Evolutionary conservation across 2,329 filamentous ascomycete species (phyloP), one percentile per base, ranked within the genome.

Genomic region (Onygenales sp.): DNA sequence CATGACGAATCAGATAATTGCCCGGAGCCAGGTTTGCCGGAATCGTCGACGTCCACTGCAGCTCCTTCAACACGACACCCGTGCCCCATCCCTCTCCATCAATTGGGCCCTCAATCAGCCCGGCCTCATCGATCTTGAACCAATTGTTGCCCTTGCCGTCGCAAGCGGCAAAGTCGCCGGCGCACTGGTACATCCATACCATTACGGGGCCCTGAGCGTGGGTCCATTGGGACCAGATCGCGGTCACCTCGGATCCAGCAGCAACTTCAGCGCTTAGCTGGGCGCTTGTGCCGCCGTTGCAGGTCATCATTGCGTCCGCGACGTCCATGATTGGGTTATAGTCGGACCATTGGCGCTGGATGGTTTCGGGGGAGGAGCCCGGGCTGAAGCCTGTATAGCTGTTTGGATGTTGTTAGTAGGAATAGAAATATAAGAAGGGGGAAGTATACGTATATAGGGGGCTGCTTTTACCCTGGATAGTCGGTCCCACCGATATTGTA

Each of bases 51-150:
- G 75, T 76, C 72, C 74, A 81, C 54, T 74, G 63, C 9, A 76
- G 65, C 7, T 70, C 73, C 55, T 72, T 69, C 35, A 69, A 60
- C 51, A 80, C 72, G 6, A 71, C 55, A 1, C 72, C 76, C 0
- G 74, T 76, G 11, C 73, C 77, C 76, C 77, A 79, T 57, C 69
- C 71, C 10, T 72, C 71, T 27, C 69, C 69, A 52, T 72, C 74
- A 45, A 77, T 61, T 7, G 69, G 70, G 17, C 69, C 66, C 4
- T 73, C 75, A 38, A 69, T 72, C 54, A 79, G 67, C 38, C 77
- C 78, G 63, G 72, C 71, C 62, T 81, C 72, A 59, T 79, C 76
- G 57, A 82, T 79, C 71, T 81, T 81, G 74, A 81, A 82, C 79
- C 79, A 82, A 51, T 71, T 70, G 60, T 75, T 72, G 33, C 74